A percentile compares a stretch with the other conserved stretches of the same genome.
phyloP scores from a whole-genome alignment of 1,284 basidiomycete genomes.

The Cutaneotrichosporon cyanovorans region DNA sequence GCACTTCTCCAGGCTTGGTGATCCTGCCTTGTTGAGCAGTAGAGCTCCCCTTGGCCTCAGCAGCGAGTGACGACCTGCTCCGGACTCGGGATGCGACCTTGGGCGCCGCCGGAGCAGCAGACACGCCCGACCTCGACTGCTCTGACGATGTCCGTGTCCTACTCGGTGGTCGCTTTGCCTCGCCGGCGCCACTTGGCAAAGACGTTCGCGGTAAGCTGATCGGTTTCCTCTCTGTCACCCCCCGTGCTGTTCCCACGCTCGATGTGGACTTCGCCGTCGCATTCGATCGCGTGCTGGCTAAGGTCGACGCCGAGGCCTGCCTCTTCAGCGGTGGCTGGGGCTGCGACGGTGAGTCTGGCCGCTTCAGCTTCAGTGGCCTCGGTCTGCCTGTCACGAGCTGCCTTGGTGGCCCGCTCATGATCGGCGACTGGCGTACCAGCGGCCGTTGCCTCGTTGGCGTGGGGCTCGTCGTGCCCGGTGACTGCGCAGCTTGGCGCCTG shows the following conservation, averaged over 20 bases:
- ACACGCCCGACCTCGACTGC: no score
- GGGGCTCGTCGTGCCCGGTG: conserved; percentile 8
- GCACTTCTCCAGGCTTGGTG: no score
- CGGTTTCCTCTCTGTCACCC: neutral
- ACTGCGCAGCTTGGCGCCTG: neutral
- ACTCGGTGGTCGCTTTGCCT: no score
- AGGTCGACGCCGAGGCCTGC: conserved; percentile 7
- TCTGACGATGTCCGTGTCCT: no score
- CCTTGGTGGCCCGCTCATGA: conserved; percentile 22
- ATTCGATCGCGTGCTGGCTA: neutral
- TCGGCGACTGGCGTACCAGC: conserved; percentile 1
- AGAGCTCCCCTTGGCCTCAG: no score
- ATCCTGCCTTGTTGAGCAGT: neutral
- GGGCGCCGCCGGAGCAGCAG: no score
- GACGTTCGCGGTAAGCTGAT: no score
- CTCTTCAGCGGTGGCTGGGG: conserved; percentile 1
- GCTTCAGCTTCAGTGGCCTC: neutral
- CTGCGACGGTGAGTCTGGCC: neutral
- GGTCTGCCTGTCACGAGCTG: conserved; percentile 32
- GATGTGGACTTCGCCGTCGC: neutral
- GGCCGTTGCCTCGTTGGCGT: conserved; percentile 15
- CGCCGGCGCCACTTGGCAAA: neutral
- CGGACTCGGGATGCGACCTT: neutral
- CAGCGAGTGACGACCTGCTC: no score
- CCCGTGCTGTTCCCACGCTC: neutral